A percentile compares a stretch with the other conserved stretches of the same genome.
Conservation (phyloP, 345 rosid species). For the Syzygium jambos region DNA sequence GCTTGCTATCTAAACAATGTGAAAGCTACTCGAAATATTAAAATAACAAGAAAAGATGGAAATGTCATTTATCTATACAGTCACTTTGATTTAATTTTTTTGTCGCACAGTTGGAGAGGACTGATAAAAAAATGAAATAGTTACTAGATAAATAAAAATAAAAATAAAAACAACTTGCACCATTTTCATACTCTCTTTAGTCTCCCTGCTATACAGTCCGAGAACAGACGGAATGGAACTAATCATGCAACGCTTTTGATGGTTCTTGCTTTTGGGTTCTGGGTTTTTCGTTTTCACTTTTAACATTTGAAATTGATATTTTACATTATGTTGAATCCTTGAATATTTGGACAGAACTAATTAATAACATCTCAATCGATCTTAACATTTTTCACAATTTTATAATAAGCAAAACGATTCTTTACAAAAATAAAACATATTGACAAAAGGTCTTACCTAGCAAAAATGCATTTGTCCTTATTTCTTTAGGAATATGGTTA, state of each 20-base stretch:
- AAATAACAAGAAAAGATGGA: background rate
- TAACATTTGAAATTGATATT: background rate
- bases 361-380: background rate
- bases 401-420: background rate
- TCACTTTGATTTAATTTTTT: background rate
- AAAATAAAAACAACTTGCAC: too few relatives aligned
- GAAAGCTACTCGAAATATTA: background rate
- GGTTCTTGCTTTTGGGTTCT: background rate
- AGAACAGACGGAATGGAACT: background rate
- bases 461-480: background rate
- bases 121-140: too few relatives aligned
- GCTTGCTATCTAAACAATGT: background rate
- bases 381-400: too few relatives aligned
- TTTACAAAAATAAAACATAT: background rate
- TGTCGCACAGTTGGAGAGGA: background rate
- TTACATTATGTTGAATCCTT: background rate
- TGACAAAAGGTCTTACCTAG: background rate
- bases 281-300: background rate
- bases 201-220: background rate
- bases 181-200: background rate
- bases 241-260: background rate
- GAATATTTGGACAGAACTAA: background rate
- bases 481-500: background rate
- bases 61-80: background rate
- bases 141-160: too few relatives aligned